phyloP scores from a whole-genome alignment of 768 basidiomycete species.

The Tricholoma hemisulphureum region DNA sequence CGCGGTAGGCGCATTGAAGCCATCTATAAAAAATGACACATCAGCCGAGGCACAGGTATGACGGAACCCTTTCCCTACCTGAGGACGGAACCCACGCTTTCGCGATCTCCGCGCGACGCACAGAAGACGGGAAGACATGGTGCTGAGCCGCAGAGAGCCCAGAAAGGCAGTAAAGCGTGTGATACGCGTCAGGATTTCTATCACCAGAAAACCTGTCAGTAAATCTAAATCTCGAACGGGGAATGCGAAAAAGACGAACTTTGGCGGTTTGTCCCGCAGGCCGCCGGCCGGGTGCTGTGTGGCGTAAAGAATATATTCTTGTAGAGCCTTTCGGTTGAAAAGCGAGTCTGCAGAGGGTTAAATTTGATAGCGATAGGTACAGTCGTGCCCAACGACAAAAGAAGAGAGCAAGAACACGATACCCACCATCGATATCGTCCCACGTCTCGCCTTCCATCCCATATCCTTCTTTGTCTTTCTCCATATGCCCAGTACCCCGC shows the following conservation, averaged over 20 bases:
- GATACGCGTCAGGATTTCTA: slow-evolving; percentile 91
- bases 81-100: slow-evolving; percentile 35
- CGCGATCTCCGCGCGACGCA: slow-evolving; percentile 32
- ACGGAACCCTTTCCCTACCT: too few species aligned
- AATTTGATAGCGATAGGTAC: not conserved
- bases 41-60: not conserved
- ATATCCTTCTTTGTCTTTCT: slow-evolving; percentile 16
- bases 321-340: slow-evolving; percentile 68
- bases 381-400: not conserved
- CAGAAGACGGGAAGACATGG: slow-evolving; percentile 50
- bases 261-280: slow-evolving; percentile 92
- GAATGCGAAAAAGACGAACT: slow-evolving; percentile 48
- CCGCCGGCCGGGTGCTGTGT: slow-evolving; percentile 87
- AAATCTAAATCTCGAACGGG: too few species aligned
- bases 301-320: slow-evolving; percentile 83
- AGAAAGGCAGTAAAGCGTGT: slow-evolving; percentile 89
- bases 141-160: slow-evolving; percentile 92
- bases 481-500: slow-evolving; percentile 10
- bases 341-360: slow-evolving; percentile 42
- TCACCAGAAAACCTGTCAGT: not conserved
- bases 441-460: slow-evolving; percentile 45
- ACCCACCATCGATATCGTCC: slow-evolving; percentile 71
- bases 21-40: not conserved
- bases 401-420: too few species aligned
- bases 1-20: not conserved